These are phyloP conservation scores for Globisporangium viniferum DNA, from an alignment of 352 stramenopile genomes.

Conservation along the genomic window DNA sequence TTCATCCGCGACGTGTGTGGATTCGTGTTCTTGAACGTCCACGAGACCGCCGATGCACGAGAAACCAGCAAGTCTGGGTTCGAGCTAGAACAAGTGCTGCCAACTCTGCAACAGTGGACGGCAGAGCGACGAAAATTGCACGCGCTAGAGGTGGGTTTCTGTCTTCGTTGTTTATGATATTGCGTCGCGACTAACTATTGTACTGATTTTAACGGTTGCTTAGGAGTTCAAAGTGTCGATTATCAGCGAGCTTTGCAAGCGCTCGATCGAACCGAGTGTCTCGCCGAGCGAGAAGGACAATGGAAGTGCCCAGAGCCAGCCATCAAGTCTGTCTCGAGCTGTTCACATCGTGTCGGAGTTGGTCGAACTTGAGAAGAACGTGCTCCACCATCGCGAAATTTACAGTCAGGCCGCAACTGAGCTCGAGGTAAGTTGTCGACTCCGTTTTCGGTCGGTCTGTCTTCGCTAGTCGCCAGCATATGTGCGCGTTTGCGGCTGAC, in stretches of 20 bases:
- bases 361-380: conserved; percentile 80
- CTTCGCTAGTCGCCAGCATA: no score
- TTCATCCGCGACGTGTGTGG: conserved; percentile 86
- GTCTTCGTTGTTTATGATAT: neutral
- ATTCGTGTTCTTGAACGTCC: conserved; percentile 59
- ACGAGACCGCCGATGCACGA: conserved; percentile 14
- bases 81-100: conserved; percentile 69
- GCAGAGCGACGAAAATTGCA: conserved; percentile 50
- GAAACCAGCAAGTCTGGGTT: conserved; percentile 24
- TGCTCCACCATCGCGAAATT: conserved; percentile 77
- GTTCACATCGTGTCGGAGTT: conserved; percentile 75
- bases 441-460: no score
- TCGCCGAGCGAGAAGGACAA: conserved; percentile 20
- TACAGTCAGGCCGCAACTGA: conserved; percentile 77
- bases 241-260: conserved; percentile 58
- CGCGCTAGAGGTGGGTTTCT: conserved; percentile 40
- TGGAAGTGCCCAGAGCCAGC: conserved; percentile 16
- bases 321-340: conserved; percentile 50
- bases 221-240: conserved; percentile 58
- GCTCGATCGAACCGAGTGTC: conserved; percentile 40
- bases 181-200: neutral
- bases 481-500: neutral
- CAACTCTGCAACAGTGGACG: conserved; percentile 71
- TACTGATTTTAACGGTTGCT: no score
- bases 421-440: conserved; percentile 46